Conservation (phyloP, 2,329 filamentous ascomycete genomes). For the Pseudogymnoascus sp. region DNA sequence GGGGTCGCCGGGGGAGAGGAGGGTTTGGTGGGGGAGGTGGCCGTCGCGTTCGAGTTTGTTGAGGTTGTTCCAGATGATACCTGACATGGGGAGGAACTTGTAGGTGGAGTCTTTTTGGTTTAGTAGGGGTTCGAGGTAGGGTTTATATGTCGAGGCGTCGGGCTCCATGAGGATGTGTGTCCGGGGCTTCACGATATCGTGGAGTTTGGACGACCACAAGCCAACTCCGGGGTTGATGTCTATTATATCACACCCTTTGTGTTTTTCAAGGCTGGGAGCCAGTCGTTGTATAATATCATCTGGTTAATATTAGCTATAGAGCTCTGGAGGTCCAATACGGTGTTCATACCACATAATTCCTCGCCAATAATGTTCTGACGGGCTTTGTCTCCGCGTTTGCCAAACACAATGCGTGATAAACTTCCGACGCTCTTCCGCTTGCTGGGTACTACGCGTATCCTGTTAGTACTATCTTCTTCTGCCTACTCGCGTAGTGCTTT, state of each 20-base stretch:
- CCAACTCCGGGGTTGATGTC: constrained; percentile 78
- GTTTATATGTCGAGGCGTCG: constrained; percentile 43
- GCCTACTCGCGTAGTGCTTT: not conserved
- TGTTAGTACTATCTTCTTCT: not conserved
- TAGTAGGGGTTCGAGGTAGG: constrained; percentile 52
- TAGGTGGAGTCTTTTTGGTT: constrained; percentile 38
- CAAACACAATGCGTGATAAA: not conserved
- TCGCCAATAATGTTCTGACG: constrained; percentile 46
- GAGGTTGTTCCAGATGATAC: constrained; percentile 53
- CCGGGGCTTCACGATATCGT: constrained; percentile 66
- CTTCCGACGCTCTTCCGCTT: not conserved
- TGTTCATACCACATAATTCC: constrained; percentile 37
- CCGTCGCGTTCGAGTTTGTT: constrained; percentile 41
- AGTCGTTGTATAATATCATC: constrained; percentile 49
- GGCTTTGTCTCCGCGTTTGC: constrained; percentile 27
- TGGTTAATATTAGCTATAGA: constrained; percentile 51
- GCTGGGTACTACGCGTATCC: not conserved
- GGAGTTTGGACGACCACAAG: constrained; percentile 68
- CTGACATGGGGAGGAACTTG: constrained; percentile 45
- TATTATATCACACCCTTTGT: constrained; percentile 73
- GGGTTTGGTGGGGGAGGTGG: constrained; percentile 45
- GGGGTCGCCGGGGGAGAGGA: constrained; percentile 28
- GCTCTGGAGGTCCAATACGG: not conserved
- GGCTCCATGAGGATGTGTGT: constrained; percentile 78
- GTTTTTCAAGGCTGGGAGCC: constrained; percentile 56